Evolutionary conservation across 139 green algal genomes (phyloP), one percentile per base, ranked within the genome.

Genomic region (Haematococcus sp.): DNA sequence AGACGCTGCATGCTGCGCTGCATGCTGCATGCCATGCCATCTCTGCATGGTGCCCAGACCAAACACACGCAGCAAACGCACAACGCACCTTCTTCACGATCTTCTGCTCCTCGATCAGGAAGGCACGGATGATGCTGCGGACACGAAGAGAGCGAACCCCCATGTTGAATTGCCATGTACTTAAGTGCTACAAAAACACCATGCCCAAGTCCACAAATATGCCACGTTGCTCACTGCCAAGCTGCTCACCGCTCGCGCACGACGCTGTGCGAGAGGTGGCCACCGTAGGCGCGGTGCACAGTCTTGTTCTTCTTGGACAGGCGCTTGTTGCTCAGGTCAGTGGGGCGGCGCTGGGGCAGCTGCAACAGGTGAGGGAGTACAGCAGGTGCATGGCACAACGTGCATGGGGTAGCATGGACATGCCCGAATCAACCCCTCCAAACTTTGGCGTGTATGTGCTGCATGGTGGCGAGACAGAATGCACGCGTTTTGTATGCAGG

Each of bases 31-130:
- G 40, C 40, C 40, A 49, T 49, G 40, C 40, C 22, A 44, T 49
- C 7, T 49, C 40, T 49, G 7, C 7, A 49, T 49, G 40, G n/a
- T n/a, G n/a, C n/a, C n/a, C n/a, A n/a, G n/a, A n/a, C n/a, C n/a
- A n/a, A n/a, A n/a, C n/a, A n/a, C n/a, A n/a, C 40, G 11, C 40
- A 49, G 40, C 40, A 7, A 49, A 11, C 40, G 7, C 40, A 49
- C 7, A 49, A 61, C 11, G 52, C 80, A 98, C 95, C 91, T 97
- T 98, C 91, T 98, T 98, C 19, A 99, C 95, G 75, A 99, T 99
- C 91, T 99, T 99, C 89, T 98, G 95, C 91, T 99, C 95, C 89
- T 99, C 95, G 23, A 99, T 91, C 51, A 99, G 85, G 86, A 99
- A 99, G 33, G 95, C 95, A 28, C 95, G 77, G 34, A 98, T 82